A percentile compares a stretch with the other conserved stretches of the same genome.
phyloP scores from a whole-genome alignment of 164 flowering plant species.

The Dillenia turbinata region DNA sequence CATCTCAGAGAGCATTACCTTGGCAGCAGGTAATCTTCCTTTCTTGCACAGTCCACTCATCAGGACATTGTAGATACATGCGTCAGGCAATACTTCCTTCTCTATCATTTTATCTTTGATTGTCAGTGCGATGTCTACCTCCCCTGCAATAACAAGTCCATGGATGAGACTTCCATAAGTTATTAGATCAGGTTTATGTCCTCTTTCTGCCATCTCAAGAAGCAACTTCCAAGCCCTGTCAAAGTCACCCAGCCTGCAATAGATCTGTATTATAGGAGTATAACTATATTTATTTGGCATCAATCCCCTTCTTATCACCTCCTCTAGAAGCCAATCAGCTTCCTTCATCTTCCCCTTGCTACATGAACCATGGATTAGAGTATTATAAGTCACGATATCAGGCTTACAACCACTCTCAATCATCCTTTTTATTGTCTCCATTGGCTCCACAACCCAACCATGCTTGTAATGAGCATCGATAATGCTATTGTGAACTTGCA shows the following conservation, averaged over 20 bases:
- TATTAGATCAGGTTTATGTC: constrained; percentile 51
- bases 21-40: constrained; percentile 47
- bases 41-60: constrained; percentile 76
- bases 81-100: constrained; percentile 60
- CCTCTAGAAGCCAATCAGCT: constrained; percentile 47
- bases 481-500: constrained; percentile 47
- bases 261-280: constrained; percentile 58
- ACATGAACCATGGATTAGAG: constrained; percentile 47
- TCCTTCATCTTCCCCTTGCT: constrained; percentile 46
- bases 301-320: constrained; percentile 38
- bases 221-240: constrained; percentile 44
- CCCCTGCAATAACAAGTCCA: constrained; percentile 65
- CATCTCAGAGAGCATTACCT: constrained; percentile 61
- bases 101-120: constrained; percentile 54
- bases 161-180: constrained; percentile 68
- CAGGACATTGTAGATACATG: constrained; percentile 62
- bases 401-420: constrained; percentile 43
- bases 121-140: constrained; percentile 52
- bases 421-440: constrained; percentile 35
- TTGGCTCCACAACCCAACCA: constrained; percentile 34
- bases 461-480: constrained; percentile 55
- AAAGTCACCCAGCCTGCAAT: constrained; percentile 37
- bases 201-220: constrained; percentile 52
- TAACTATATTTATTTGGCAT: constrained; percentile 51
- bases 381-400: constrained; percentile 62